Base-by-base conservation (phyloP, 129 eudicot genomes). In the Arctium lappa region DNA sequence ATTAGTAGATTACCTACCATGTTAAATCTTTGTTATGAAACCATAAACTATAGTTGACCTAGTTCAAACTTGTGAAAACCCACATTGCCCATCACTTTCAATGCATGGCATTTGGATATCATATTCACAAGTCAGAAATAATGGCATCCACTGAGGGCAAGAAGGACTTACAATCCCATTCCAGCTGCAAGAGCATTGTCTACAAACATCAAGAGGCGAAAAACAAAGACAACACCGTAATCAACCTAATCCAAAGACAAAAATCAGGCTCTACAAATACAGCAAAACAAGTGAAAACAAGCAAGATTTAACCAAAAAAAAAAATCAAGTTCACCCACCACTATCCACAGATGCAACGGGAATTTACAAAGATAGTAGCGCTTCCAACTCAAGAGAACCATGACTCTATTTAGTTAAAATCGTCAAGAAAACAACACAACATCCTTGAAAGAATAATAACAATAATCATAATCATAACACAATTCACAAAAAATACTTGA, bases 171-270 rank as follows among this genome's bases (percentile, higher is more conserved):
- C 98, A 92, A 81, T 90, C 97, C 98, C 97, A 94, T 92, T 89
- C 97, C 94, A 18, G 94, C 84, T 81, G 98, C 93, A 86, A 94
- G 88, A 7, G 95, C 98, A 80, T 90, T 92, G 76, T 94, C 98
- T 78, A 94, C 90, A 86, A 94, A 92, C 98, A 94, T 94, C 91
- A 94, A 78, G 79, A 94, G 87, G 88, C 98, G 95, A 74, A 94
- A 92, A 78, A 94, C 77, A 83, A 94, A 92, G 69, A 94, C 95
- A 3, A 92, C 66, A 8, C 92, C 88, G 72, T 94, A 94, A 84
- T 94, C 98, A 70, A 92, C 94, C 98, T 94, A 78, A 75, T 42
- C 53, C 71, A 87, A 77, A n/a, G 8, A 33, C 78, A 27, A 13
- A 62, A 72, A 70, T 72, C 40, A 66, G 53, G 36, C 38, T 62